Percentiles rank a stretch among this genome's conserved stretches.
These are phyloP conservation scores for Sporisorium reilianum DNA, from an alignment of 1,284 basidiomycete species.

Conservation along the genomic window DNA sequence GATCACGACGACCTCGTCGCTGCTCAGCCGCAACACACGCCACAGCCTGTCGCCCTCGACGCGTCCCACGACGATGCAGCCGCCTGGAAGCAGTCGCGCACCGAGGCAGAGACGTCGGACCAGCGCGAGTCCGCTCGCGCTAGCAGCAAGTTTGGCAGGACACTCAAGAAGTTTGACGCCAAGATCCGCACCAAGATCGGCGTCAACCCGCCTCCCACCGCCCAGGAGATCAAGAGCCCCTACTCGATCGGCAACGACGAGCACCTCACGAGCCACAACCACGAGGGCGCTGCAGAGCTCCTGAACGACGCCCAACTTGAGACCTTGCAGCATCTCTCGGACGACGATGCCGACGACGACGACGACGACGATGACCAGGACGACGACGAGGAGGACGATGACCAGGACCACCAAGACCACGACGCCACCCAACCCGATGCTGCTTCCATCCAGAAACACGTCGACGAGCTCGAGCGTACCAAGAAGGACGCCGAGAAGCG, in stretches of 20 bases:
- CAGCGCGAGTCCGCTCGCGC: conserved; percentile 19
- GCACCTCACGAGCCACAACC: conserved; percentile 22
- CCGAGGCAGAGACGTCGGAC: conserved; percentile 30
- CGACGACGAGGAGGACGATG: conserved; percentile 26
- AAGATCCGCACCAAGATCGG: conserved; percentile 28
- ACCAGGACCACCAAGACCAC: conserved; percentile 11
- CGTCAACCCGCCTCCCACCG: conserved; percentile 39
- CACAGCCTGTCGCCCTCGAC: not conserved
- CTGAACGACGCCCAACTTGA: conserved; percentile 45
- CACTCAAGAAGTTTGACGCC: conserved; percentile 41
- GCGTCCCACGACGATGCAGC: conserved; percentile 10
- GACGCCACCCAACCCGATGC: conserved; percentile 15
- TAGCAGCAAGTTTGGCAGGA: conserved; percentile 20
- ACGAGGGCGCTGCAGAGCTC: conserved; percentile 33
- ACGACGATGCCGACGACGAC: conserved; percentile 30
- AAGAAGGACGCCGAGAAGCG: conserved; percentile 18
- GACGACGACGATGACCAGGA: conserved; percentile 20
- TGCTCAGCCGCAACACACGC: not conserved
- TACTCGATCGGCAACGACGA: conserved; percentile 45
- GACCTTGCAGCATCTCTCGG: conserved; percentile 33
- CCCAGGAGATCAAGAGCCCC: conserved; percentile 28
- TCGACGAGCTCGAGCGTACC: conserved; percentile 2
- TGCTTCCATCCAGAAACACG: conserved; percentile 12
- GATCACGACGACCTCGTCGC: conserved; percentile 9
- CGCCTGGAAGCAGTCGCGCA: conserved; percentile 30